A percentile compares a stretch with the other conserved stretches of the same genome.
These are phyloP conservation scores for Cymbopogon citratus DNA, from an alignment of 176 grass and related monocot genomes.

Conservation along the genomic window DNA sequence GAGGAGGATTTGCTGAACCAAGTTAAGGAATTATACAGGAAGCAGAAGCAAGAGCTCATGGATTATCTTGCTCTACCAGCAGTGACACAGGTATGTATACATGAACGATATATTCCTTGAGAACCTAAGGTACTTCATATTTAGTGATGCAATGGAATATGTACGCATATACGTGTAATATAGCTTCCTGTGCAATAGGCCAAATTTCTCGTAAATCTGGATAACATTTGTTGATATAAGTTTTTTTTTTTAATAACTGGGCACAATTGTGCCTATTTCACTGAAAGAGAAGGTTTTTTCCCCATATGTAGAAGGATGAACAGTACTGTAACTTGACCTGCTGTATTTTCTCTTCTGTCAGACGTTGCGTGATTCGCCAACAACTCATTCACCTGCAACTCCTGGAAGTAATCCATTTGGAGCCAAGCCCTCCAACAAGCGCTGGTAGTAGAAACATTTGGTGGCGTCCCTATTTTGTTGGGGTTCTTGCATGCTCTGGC, in stretches of 20 bases:
- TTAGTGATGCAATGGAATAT: constrained; percentile 7
- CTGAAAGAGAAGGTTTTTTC: not conserved
- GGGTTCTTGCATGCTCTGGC: not conserved
- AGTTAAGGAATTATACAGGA: constrained; percentile 45
- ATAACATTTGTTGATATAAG: not conserved
- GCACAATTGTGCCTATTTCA: not conserved
- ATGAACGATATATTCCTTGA: not conserved
- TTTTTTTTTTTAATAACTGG: not conserved
- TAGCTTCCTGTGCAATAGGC: not conserved
- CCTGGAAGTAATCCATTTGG: constrained; percentile 35
- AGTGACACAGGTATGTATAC: constrained; percentile 38
- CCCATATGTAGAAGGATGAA: not conserved
- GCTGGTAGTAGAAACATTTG: constrained; percentile 4
- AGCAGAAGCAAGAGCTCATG: constrained; percentile 59
- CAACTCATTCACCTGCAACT: constrained; percentile 23
- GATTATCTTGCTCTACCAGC: constrained; percentile 29
- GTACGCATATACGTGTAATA: not conserved
- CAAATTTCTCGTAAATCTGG: constrained; percentile 10
- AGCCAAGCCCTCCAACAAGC: constrained; percentile 13
- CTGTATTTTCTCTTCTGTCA: not conserved
- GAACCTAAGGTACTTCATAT: constrained; percentile 1
- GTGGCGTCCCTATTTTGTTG: not conserved
- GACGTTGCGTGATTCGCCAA: constrained; percentile 27
- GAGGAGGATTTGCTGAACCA: constrained; percentile 61
- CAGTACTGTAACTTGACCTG: not conserved